Evolutionary conservation across 1,284 basidiomycete genomes (phyloP), one percentile per base, ranked within the genome.

Genomic region (Takashimella tepidaria): DNA sequence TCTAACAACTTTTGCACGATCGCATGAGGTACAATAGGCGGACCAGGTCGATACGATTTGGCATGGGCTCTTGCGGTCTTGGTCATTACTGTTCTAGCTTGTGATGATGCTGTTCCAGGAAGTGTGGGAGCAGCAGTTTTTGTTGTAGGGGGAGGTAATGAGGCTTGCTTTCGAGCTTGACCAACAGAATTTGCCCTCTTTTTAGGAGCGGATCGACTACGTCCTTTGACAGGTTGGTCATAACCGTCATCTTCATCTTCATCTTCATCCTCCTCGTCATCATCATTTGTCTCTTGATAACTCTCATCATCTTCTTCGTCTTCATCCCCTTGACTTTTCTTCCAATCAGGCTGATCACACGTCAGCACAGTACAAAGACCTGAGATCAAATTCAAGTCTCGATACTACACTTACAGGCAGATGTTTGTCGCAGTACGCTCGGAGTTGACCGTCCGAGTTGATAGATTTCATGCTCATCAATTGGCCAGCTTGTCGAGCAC

Each of bases 381-480:
- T n/a, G n/a, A n/a, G n/a, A n/a, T n/a, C n/a, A 4, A n/a, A n/a
- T 13, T 11, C 10, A 4, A 44, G 4, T 4, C 20, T 4, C 4
- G 25, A 19, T 13, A 12, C n/a, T 3, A 50, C 20, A 76, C 87
- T 57, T 73, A 92, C 91, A 10, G 91, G 87, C 44, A 93, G 81
- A 75, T 97, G 92, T 62, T 84, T 87, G 66, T 92, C 88, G 66
- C 92, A 97, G 67, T 81, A 95, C 47, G 85, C 87, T 5, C 84
- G 83, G 11, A 95, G 79, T 0, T 70, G 62, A 1, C 74, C 74
- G 22, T 72, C 72, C 5, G 66, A 58, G 19, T 62, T 69, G 2
- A 87, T 81, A 25, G 83, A 84, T 73, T 93, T 93, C 90, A 93
- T 93, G 2, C 88, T 88, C 76, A 87, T 81, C 11, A 93, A 72